Percentiles rank a stretch among this genome's conserved stretches.
phyloP scores from a whole-genome alignment of 345 rosid genomes.

The Crucihimalaya himalaica region DNA sequence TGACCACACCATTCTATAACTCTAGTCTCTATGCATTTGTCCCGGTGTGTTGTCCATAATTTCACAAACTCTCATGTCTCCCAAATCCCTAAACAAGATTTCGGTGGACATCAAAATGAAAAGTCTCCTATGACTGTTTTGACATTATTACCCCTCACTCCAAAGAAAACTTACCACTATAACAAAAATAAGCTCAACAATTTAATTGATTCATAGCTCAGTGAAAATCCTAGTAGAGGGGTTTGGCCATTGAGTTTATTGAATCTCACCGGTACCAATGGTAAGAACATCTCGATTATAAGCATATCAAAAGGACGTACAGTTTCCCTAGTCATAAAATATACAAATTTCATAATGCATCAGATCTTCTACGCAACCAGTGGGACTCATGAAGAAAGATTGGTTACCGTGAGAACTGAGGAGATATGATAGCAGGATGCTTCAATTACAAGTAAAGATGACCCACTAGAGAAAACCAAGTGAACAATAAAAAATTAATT shows the following conservation, averaged over 20 bases:
- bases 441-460: constrained; percentile 39
- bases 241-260: constrained; percentile 6
- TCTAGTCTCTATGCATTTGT: constrained; percentile 44
- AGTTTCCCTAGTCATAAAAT: not conserved
- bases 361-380: constrained; percentile 1
- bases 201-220: not conserved
- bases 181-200: not conserved
- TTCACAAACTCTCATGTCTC: constrained; percentile 41
- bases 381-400: constrained; percentile 5
- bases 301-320: constrained; percentile 6
- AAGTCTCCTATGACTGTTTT: not conserved
- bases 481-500: constrained; percentile 18
- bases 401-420: not conserved
- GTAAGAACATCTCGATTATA: not conserved
- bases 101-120: constrained; percentile 5
- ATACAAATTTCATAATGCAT: constrained; percentile 8
- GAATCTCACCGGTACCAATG: not conserved
- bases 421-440: constrained; percentile 36
- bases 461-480: constrained; percentile 33
- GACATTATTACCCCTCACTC: constrained; percentile 1
- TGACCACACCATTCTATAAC: constrained; percentile 30
- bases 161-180: constrained; percentile 8
- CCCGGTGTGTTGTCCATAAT: constrained; percentile 37
- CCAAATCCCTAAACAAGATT: constrained; percentile 34
- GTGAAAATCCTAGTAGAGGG: not conserved